Percentiles rank a stretch among this genome's conserved stretches.
Evolutionary conservation across 192 early-diverging fungal genomes (phyloP).

Genomic region (Thoreauomyces humboldtii): DNA sequence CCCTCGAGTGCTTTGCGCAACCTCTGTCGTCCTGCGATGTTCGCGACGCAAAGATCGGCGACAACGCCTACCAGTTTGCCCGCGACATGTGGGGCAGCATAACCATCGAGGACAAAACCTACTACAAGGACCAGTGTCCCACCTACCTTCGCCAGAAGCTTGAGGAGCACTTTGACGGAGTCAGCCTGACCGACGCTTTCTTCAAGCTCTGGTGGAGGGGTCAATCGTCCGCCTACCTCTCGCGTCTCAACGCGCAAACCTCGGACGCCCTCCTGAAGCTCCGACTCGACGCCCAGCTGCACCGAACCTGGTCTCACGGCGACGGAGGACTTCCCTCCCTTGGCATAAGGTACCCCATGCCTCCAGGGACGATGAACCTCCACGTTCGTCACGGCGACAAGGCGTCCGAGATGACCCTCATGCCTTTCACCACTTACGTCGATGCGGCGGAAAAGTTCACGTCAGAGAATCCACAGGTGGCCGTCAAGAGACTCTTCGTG

Average conservation of each 20-base stretch:
- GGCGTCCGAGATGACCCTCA: not conserved
- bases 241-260: not conserved
- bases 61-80: too few species aligned
- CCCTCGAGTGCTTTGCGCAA: not conserved
- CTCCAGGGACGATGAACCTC: not conserved
- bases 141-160: too few species aligned
- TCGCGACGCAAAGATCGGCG: too few species aligned
- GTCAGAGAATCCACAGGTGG: not conserved
- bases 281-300: not conserved
- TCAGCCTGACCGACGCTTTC: not conserved
- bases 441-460: not conserved
- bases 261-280: not conserved
- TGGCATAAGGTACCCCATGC: not conserved
- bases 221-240: not conserved
- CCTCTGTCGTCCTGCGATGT: not conserved
- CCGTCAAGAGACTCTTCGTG: not conserved
- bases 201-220: not conserved
- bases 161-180: not conserved
- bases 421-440: not conserved
- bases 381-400: not conserved
- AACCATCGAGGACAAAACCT: not conserved
- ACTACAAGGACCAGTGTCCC: too few species aligned
- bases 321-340: not conserved
- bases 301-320: not conserved
- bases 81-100: not conserved